Percentiles rank a stretch among this genome's conserved stretches.
Conservation (phyloP, 768 basidiomycete genomes). For the Rhizopogon vinicolor region DNA sequence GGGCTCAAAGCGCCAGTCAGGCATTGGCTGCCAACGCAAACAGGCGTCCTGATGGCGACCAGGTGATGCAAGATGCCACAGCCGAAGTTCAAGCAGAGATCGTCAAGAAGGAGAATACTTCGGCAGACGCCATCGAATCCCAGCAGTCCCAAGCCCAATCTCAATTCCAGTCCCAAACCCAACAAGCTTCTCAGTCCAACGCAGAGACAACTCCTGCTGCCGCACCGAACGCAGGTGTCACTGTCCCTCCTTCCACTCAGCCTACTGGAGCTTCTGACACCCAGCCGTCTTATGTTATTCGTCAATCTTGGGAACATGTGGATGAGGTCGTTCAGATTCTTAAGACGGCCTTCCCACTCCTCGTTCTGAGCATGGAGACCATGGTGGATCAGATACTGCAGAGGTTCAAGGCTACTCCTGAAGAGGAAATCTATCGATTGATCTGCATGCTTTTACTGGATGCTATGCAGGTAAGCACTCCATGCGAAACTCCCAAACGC, state of each 20-base stretch:
- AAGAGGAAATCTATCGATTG: constrained; percentile 93
- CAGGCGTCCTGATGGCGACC: constrained; percentile 27
- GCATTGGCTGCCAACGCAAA: constrained; percentile 16
- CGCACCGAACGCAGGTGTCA: constrained; percentile 7
- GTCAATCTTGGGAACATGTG: constrained; percentile 83
- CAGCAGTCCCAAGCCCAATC: constrained; percentile 12
- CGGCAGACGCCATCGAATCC: constrained; percentile 18
- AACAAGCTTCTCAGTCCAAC: not conserved
- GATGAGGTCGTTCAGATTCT: constrained; percentile 92
- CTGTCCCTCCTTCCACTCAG: constrained; percentile 3
- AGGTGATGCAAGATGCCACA: constrained; percentile 23
- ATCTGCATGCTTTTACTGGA: constrained; percentile 85
- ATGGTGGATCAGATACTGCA: constrained; percentile 92
- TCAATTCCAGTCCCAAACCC: not conserved
- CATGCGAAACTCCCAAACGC: not conserved
- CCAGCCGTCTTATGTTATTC: constrained; percentile 31
- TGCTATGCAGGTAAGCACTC: constrained; percentile 63
- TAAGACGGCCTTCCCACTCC: constrained; percentile 93
- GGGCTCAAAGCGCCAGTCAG: constrained; percentile 32
- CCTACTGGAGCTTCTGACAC: constrained; percentile 13
- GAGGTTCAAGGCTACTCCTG: constrained; percentile 82
- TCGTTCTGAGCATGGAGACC: constrained; percentile 93
- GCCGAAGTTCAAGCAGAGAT: constrained; percentile 24
- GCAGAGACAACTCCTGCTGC: constrained; percentile 12
- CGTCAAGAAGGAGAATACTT: constrained; percentile 16